phyloP scores from a whole-genome alignment of 495 filamentous ascomycete species.

The Copromyces sp. region DNA sequence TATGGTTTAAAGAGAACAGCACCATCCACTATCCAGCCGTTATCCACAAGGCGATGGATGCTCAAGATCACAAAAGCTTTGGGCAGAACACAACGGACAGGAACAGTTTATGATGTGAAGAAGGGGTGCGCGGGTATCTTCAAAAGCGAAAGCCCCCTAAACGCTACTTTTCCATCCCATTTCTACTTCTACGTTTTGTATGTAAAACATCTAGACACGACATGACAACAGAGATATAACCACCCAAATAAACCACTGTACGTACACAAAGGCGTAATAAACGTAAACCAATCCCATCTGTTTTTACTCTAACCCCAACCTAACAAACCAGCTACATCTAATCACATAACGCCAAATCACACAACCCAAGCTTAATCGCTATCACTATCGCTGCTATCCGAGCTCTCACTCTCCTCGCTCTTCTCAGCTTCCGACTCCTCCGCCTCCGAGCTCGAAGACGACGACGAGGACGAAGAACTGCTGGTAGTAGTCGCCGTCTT shows the following conservation, averaged over 20 bases:
- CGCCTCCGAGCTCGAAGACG: constrained; percentile 9
- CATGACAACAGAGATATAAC: neutral
- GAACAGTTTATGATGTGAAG: neutral
- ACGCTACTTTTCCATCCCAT: neutral
- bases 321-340: neutral
- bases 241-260: neutral
- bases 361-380: constrained; percentile 1
- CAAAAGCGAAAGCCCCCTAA: neutral
- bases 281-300: neutral
- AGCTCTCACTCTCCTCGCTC: constrained; percentile 9
- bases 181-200: neutral
- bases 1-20: neutral
- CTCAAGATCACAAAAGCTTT: too few relatives aligned
- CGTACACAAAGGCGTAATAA: neutral
- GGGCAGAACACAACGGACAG: neutral
- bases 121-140: neutral
- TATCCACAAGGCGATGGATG: neutral
- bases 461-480: constrained; percentile 25
- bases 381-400: constrained; percentile 2
- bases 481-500: constrained; percentile 14
- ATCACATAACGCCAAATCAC: neutral
- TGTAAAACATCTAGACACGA: neutral
- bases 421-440: constrained; percentile 9
- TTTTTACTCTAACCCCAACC: neutral
- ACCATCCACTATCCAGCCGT: neutral